Evolutionary conservation across 345 rosid species (phyloP).

Genomic region (Eucalyptus polybractea): DNA sequence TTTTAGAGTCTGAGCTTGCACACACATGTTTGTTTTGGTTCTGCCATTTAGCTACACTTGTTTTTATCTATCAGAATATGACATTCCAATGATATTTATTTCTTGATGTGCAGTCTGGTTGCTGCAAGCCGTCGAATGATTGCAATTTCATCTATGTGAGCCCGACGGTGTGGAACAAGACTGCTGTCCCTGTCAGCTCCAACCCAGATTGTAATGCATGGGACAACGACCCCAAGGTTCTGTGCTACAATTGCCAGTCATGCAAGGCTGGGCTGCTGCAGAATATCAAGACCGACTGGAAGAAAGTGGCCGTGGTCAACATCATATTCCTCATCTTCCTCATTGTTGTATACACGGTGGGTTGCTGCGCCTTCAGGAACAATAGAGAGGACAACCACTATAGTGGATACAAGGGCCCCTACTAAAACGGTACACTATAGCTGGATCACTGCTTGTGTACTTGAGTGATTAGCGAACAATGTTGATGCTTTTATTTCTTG

Average conservation of each 20-base stretch:
- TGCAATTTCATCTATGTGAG: constrained; percentile 44
- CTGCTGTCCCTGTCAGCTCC: neutral
- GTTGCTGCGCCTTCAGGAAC: constrained; percentile 85
- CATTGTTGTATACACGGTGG: constrained; percentile 52
- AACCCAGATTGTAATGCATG: constrained; percentile 55
- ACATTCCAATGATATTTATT: neutral
- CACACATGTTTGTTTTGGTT: neutral
- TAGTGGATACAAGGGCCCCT: neutral
- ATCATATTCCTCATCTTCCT: constrained; percentile 64
- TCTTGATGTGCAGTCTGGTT: constrained; percentile 53
- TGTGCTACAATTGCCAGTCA: constrained; percentile 69
- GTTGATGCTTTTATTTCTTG: too few relatives aligned
- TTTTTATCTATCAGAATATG: neutral
- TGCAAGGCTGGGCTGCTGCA: constrained; percentile 88
- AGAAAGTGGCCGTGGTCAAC: constrained; percentile 55
- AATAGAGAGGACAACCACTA: constrained; percentile 35
- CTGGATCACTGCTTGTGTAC: neutral
- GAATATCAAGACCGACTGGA: constrained; percentile 66
- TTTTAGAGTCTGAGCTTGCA: neutral
- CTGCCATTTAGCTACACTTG: neutral
- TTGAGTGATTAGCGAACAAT: too few relatives aligned
- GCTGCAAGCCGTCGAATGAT: constrained; percentile 80
- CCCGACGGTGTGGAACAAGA: constrained; percentile 53
- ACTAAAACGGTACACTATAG: neutral
- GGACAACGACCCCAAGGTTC: constrained; percentile 13